Evolutionary conservation across 83 land plant genomes (phyloP).

Genomic region (Thuja plicata): DNA sequence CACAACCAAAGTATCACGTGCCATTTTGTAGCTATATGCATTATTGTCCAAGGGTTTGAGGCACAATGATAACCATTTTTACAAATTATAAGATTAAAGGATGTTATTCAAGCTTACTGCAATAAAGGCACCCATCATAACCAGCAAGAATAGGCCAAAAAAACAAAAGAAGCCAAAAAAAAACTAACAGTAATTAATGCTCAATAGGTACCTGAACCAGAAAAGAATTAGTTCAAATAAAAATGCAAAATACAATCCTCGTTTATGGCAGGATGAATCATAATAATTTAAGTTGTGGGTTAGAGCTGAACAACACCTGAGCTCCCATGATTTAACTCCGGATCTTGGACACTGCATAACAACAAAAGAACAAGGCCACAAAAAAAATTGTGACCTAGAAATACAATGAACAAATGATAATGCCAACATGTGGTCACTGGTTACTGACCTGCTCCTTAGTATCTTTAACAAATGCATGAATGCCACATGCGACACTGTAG

Average conservation of each 20-base stretch:
- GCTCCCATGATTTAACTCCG: constrained; percentile 3
- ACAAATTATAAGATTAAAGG: not conserved
- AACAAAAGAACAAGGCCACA: constrained; percentile 1
- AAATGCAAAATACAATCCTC: not conserved
- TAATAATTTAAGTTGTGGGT: not conserved
- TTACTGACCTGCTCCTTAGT: not conserved
- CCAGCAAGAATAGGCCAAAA: not conserved
- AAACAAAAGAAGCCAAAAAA: not conserved
- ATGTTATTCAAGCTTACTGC: not conserved
- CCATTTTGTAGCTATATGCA: not conserved
- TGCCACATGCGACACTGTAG: not conserved
- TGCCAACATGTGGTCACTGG: too few relatives aligned
- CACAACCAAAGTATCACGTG: not conserved
- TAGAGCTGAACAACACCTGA: constrained; percentile 11
- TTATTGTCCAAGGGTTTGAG: not conserved
- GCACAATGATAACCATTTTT: not conserved
- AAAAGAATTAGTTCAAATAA: not conserved
- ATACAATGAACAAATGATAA: not conserved
- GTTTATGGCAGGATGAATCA: not conserved
- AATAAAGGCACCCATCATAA: not conserved
- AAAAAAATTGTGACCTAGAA: not conserved
- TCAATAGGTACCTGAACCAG: not conserved
- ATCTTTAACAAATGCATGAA: not conserved
- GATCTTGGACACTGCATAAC: not conserved
- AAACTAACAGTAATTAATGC: too few relatives aligned